Evolutionary conservation across 768 basidiomycete genomes (phyloP).

Genomic region (Zangia roseola): DNA sequence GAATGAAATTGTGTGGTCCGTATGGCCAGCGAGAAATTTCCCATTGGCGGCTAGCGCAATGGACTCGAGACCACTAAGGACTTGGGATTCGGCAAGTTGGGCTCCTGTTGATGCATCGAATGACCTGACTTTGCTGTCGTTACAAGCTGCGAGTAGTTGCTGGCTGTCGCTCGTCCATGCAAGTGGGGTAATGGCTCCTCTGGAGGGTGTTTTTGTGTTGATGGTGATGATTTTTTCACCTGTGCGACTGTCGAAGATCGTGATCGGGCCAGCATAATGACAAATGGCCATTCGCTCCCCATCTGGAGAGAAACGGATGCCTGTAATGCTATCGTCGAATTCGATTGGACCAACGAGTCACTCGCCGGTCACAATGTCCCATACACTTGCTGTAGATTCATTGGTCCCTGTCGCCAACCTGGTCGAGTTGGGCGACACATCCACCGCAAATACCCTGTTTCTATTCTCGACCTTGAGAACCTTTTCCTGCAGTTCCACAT

Average conservation of each 20-base stretch:
- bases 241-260: not conserved
- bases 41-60: no score
- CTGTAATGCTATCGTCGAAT: not conserved
- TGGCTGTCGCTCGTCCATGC: slow-evolving; percentile 1
- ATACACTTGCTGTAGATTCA: not conserved
- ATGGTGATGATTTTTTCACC: slow-evolving; percentile 2
- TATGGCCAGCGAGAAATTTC: no score
- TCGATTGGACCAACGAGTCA: not conserved
- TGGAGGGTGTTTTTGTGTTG: not conserved
- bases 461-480: not conserved
- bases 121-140: not conserved
- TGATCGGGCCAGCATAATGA: not conserved
- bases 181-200: not conserved
- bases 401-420: not conserved
- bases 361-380: not conserved
- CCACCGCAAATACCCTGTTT: no score
- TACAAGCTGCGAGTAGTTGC: not conserved
- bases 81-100: no score
- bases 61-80: no score
- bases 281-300: not conserved
- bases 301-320: slow-evolving; percentile 1
- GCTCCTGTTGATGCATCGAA: no score
- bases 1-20: no score
- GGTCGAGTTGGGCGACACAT: not conserved
- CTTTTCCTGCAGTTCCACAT: not conserved